These are phyloP conservation scores for Leccinum griseonigrum DNA, from an alignment of 1,284 basidiomycete genomes.

Conservation along the genomic window DNA sequence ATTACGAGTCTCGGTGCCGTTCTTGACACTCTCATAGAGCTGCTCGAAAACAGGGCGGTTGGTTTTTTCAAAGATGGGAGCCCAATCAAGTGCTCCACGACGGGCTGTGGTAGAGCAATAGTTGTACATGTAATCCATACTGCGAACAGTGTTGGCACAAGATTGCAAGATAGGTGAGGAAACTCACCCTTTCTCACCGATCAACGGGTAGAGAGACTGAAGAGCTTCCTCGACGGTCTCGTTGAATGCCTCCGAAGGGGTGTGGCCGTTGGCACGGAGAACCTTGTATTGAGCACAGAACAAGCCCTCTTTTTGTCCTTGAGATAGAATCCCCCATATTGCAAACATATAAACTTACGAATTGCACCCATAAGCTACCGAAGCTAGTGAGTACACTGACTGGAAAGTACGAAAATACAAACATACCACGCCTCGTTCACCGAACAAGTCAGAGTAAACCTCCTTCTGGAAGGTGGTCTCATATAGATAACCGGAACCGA, in stretches of 20 bases:
- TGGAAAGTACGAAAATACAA: neutral
- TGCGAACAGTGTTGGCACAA: conserved; percentile 29
- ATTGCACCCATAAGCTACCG: conserved; percentile 95
- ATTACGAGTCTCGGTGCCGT: conserved; percentile 97
- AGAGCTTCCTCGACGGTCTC: conserved; percentile 99
- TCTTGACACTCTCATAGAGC: conserved; percentile 91
- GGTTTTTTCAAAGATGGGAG: conserved; percentile 94
- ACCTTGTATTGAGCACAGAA: conserved; percentile 99
- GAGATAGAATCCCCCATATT: conserved; percentile 10
- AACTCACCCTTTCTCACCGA: conserved; percentile 86
- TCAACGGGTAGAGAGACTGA: conserved; percentile 96
- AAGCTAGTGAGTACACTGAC: conserved; percentile 13
- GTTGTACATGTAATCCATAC: conserved; percentile 99
- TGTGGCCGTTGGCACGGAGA: conserved; percentile 97
- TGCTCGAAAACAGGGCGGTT: conserved; percentile 93
- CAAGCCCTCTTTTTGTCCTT: conserved; percentile 74
- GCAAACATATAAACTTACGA: conserved; percentile 51
- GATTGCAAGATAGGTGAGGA: neutral
- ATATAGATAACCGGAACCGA: conserved; percentile 96
- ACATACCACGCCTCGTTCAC: conserved; percentile 97
- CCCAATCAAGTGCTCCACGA: conserved; percentile 98
- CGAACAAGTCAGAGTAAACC: conserved; percentile 99
- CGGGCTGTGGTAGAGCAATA: conserved; percentile 99
- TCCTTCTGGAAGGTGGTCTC: conserved; percentile 99
- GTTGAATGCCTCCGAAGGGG: conserved; percentile 98